Evolutionary conservation across 83 land plant species (phyloP), one percentile per base, ranked within the genome.

Genomic region (Isoetes engelmannii): DNA sequence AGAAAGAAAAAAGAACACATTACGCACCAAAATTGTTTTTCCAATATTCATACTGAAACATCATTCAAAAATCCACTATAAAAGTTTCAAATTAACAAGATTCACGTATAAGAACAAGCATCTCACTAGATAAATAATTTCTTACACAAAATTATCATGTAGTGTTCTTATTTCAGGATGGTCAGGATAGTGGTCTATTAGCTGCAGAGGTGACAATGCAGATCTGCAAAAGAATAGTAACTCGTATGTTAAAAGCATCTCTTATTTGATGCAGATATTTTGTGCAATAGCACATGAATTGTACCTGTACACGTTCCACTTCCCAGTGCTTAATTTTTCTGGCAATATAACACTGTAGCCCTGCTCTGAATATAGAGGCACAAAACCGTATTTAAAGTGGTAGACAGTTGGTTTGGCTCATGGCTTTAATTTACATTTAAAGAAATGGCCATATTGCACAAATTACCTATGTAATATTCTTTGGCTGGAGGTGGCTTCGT

Each of bases 251-350:
- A 54, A 15, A 19, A 20, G 37, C 37, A 28, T 28, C 37, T 28
- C 37, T 0, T 28, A 28, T 28, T 28, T 28, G 37, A 28, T 28
- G 37, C 37, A 28, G 37, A 28, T 28, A 28, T 0, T 28, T 28
- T 28, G 1, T 28, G 37, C 37, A 28, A 28, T 28, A 28, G 2
- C 37, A 28, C 37, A 28, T 28, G 37, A 0, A 28, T 28, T 28
- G 55, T 69, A 90, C 99, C 99, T 86, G 68, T 85, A 82, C 47
- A 95, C 99, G 80, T 95, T 88, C 99, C 99, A 95, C 63, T 91
- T 91, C 59, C 94, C 97, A n/a, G 84, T 82, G 6, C 83, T 81
- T 73, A 95, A 78, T 50, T 88, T 88, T 70, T 95, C 99, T 20
- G 99, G 99, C 71, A 95, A 85, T 51, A 85, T 79, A 51, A 95